Percentiles rank a stretch among this genome's conserved stretches.
Conservation (phyloP, 805 yeast genomes). For the Vanderwaltozyma yarrowii region DNA sequence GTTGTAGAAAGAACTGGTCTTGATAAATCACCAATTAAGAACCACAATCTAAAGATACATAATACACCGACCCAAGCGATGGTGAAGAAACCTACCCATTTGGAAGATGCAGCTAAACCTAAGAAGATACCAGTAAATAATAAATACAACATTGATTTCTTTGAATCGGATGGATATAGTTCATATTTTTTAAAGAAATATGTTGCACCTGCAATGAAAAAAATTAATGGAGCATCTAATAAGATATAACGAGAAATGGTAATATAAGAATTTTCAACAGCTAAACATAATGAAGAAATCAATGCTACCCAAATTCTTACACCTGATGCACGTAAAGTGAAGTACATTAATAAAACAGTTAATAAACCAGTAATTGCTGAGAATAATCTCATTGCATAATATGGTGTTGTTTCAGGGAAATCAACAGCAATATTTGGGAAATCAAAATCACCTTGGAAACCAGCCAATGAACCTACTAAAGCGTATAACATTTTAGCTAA, state of each 20-base stretch:
- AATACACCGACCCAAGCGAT: conserved; percentile 64
- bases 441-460: conserved; percentile 60
- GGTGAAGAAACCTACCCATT: conserved; percentile 82
- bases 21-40: conserved; percentile 58
- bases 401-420: conserved; percentile 51
- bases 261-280: conserved; percentile 55
- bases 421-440: conserved; percentile 57
- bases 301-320: conserved; percentile 55
- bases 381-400: conserved; percentile 56
- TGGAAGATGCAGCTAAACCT: conserved; percentile 64
- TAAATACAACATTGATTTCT: conserved; percentile 48
- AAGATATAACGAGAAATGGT: conserved; percentile 69
- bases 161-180: conserved; percentile 49
- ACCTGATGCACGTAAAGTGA: conserved; percentile 64
- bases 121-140: conserved; percentile 56
- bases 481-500: conserved; percentile 69
- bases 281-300: conserved; percentile 43
- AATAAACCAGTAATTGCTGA: conserved; percentile 61
- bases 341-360: conserved; percentile 53
- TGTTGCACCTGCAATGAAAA: conserved; percentile 64
- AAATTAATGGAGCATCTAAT: conserved; percentile 65
- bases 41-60: conserved; percentile 58
- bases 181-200: conserved; percentile 60
- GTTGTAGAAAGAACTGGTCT: conserved; percentile 36
- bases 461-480: conserved; percentile 54